These are phyloP conservation scores for Metahyphopichia silvanorum DNA, from an alignment of 805 yeast species.

Conservation along the genomic window DNA sequence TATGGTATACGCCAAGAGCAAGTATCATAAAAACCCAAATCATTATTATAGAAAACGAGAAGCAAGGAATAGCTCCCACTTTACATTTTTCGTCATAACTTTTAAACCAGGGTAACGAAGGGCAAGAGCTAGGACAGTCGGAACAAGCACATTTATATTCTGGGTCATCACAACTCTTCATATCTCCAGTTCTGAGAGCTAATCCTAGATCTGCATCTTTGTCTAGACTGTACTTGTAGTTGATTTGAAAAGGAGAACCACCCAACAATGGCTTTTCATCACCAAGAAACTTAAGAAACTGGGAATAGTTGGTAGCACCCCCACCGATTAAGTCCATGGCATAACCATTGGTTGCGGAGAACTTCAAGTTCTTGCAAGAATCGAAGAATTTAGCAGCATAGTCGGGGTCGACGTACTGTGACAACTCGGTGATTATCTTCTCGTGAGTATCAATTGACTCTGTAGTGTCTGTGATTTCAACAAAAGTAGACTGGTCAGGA, in stretches of 20 bases:
- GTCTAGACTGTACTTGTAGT: slow-evolving; percentile 51
- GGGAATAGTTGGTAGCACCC: slow-evolving; percentile 75
- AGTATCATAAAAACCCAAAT: slow-evolving; percentile 41
- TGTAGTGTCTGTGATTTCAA: slow-evolving; percentile 58
- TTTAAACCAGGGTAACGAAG: slow-evolving; percentile 51
- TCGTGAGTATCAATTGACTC: slow-evolving; percentile 47
- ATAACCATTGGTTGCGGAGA: slow-evolving; percentile 90
- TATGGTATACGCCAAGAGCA: slow-evolving; percentile 42
- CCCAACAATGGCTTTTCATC: slow-evolving; percentile 93
- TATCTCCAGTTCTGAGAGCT: slow-evolving; percentile 21
- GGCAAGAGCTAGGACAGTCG: slow-evolving; percentile 83
- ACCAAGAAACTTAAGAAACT: slow-evolving; percentile 84
- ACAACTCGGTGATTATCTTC: slow-evolving; percentile 68
- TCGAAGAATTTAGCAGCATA: slow-evolving; percentile 70
- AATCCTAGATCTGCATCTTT: slow-evolving; percentile 13
- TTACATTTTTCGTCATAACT: slow-evolving; percentile 41
- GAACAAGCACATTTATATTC: slow-evolving; percentile 83
- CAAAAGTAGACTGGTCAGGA: slow-evolving; percentile 72
- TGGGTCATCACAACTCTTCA: slow-evolving; percentile 58
- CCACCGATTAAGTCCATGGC: slow-evolving; percentile 98
- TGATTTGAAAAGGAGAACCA: slow-evolving; percentile 94
- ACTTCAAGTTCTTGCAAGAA: slow-evolving; percentile 86
- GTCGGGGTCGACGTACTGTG: slow-evolving; percentile 53
- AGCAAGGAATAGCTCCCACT: slow-evolving; percentile 67
- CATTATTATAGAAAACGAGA: slow-evolving; percentile 59